Conservation (phyloP, 768 basidiomycete genomes). For the Xanthoconium purpureum region DNA sequence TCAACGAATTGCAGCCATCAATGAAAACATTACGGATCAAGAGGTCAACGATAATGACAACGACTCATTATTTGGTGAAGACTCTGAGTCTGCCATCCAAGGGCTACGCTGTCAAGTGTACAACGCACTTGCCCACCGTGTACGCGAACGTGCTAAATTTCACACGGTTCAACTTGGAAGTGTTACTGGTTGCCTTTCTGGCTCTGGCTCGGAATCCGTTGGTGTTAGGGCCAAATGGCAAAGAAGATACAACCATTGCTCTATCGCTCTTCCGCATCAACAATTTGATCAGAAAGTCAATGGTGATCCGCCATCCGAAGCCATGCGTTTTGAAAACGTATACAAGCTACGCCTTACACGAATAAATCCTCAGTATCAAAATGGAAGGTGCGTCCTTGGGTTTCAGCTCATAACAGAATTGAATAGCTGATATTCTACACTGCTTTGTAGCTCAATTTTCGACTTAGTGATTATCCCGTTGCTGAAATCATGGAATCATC, state of each 20-base stretch:
- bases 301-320: background rate
- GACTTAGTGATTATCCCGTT: background rate
- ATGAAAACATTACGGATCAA: background rate
- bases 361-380: background rate
- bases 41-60: background rate
- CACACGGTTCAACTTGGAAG: background rate
- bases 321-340: background rate
- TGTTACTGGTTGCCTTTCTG: background rate
- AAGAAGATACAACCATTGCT: background rate
- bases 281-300: background rate
- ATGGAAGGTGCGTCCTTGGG: background rate
- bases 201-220: background rate
- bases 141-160: background rate
- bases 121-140: background rate
- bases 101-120: background rate
- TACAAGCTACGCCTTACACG: background rate
- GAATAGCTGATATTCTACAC: too few species aligned
- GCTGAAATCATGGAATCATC: background rate
- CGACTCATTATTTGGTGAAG: background rate
- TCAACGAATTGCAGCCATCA: background rate
- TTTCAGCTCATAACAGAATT: too few species aligned
- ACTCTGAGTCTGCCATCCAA: background rate
- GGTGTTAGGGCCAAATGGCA: background rate
- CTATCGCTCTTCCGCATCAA: background rate
- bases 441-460: background rate